phyloP scores from a whole-genome alignment of 495 filamentous ascomycete species.

The Penicillium steckii region DNA sequence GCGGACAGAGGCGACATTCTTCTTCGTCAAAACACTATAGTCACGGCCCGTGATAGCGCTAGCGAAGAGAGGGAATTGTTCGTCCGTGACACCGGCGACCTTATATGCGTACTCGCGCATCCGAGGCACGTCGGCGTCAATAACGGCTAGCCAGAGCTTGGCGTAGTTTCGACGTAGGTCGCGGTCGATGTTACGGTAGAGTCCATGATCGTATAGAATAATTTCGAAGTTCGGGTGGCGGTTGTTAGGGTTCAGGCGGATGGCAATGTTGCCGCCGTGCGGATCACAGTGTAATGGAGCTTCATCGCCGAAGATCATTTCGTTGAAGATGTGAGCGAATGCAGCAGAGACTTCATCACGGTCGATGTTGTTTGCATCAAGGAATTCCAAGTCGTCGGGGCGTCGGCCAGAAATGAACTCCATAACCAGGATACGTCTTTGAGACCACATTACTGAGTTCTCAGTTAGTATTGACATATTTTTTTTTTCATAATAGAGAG shows the following conservation, averaged over 20 bases:
- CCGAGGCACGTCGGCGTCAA: constrained; percentile 74
- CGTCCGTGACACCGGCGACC: constrained; percentile 85
- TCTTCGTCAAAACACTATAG: constrained; percentile 66
- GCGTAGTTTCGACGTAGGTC: constrained; percentile 82
- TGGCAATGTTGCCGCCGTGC: constrained; percentile 95
- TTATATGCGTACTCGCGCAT: constrained; percentile 90
- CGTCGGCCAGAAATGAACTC: constrained; percentile 85
- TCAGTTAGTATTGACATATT: constrained; percentile 14
- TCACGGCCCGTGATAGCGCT: constrained; percentile 96
- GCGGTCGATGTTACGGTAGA: constrained; percentile 89
- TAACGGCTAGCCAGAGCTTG: constrained; percentile 95
- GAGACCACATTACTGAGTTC: constrained; percentile 76
- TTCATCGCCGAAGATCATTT: constrained; percentile 95
- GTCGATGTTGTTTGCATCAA: constrained; percentile 84
- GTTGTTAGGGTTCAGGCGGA: constrained; percentile 66
- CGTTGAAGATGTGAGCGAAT: constrained; percentile 92
- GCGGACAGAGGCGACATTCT: constrained; percentile 59
- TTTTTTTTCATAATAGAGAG: neutral
- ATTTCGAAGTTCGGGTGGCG: constrained; percentile 86
- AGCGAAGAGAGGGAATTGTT: constrained; percentile 93
- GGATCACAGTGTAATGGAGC: constrained; percentile 96
- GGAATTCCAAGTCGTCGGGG: constrained; percentile 82
- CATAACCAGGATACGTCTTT: constrained; percentile 91
- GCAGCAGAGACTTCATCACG: constrained; percentile 96
- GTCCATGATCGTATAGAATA: constrained; percentile 95